A percentile compares a stretch with the other conserved stretches of the same genome.
Evolutionary conservation across 2,329 filamentous ascomycete species (phyloP).

Genomic region (Penicillium sp.): DNA sequence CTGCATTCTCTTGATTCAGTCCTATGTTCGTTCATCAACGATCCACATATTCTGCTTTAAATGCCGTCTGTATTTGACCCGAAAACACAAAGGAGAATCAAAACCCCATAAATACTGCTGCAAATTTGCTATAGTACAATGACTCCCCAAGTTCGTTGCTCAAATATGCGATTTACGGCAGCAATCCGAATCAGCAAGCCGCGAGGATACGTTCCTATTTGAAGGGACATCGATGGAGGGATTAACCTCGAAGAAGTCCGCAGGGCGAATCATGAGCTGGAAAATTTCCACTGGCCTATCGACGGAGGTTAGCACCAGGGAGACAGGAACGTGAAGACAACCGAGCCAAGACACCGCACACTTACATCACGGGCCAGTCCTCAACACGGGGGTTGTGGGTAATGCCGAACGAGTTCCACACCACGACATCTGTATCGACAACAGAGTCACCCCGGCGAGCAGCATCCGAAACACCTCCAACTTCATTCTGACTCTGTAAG

Average conservation of each 20-base stretch:
- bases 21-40: no score
- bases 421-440: slow-evolving; percentile 41
- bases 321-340: not conserved
- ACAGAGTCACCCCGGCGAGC: slow-evolving; percentile 34
- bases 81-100: no score
- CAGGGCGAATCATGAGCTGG: slow-evolving; percentile 46
- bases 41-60: no score
- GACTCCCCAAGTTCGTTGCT: not conserved
- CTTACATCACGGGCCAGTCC: slow-evolving; percentile 46
- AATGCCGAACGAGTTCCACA: slow-evolving; percentile 46
- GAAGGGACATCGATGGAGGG: slow-evolving; percentile 53
- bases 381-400: slow-evolving; percentile 46
- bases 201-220: slow-evolving; percentile 34
- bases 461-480: slow-evolving; percentile 34
- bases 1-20: no score
- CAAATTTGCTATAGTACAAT: not conserved
- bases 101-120: not conserved
- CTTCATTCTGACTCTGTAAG: slow-evolving; percentile 48
- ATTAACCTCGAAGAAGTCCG: slow-evolving; percentile 54
- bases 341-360: not conserved
- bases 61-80: no score
- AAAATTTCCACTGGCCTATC: slow-evolving; percentile 37
- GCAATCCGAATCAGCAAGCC: slow-evolving; percentile 32
- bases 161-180: slow-evolving; percentile 34
- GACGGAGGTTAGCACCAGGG: slow-evolving; percentile 6